These are phyloP conservation scores for Pseudonitzschia multiseries DNA, from an alignment of 108 stramenopile species.

Conservation along the genomic window DNA sequence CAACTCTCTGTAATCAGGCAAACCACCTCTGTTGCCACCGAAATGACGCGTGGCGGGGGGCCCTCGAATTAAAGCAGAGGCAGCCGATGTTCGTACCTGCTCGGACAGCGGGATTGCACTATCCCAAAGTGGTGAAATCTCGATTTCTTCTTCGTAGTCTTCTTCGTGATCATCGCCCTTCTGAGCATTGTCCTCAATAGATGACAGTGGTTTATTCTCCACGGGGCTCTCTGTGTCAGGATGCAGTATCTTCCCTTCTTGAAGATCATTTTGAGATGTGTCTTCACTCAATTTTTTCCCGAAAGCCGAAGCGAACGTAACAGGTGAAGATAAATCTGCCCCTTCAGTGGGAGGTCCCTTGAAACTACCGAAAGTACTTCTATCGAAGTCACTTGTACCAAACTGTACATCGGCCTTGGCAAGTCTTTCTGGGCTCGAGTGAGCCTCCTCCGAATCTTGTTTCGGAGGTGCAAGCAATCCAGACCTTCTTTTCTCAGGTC, in stretches of 20 bases:
- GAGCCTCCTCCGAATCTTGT: constrained; percentile 17
- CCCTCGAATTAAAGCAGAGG: constrained; percentile 80
- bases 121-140: constrained; percentile 50
- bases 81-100: constrained; percentile 74
- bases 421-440: constrained; percentile 1
- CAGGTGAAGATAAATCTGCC: neutral
- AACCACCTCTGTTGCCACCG: constrained; percentile 86
- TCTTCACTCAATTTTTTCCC: constrained; percentile 10
- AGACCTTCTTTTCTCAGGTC: constrained; percentile 7
- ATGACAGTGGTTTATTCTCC: neutral
- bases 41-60: constrained; percentile 88
- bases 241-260: neutral
- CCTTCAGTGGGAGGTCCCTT: constrained; percentile 6
- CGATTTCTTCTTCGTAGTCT: constrained; percentile 28
- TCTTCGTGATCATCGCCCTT: constrained; percentile 3
- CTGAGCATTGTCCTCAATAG: neutral
- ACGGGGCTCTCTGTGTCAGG: neutral
- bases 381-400: constrained; percentile 12
- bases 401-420: neutral
- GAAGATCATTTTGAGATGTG: constrained; percentile 6
- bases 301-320: constrained; percentile 19
- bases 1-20: constrained; percentile 46
- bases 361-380: neutral
- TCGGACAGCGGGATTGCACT: constrained; percentile 60
- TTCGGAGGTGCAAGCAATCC: constrained; percentile 43